Conservation (phyloP, 306 rosid species). For the Vigna trinervia region DNA sequence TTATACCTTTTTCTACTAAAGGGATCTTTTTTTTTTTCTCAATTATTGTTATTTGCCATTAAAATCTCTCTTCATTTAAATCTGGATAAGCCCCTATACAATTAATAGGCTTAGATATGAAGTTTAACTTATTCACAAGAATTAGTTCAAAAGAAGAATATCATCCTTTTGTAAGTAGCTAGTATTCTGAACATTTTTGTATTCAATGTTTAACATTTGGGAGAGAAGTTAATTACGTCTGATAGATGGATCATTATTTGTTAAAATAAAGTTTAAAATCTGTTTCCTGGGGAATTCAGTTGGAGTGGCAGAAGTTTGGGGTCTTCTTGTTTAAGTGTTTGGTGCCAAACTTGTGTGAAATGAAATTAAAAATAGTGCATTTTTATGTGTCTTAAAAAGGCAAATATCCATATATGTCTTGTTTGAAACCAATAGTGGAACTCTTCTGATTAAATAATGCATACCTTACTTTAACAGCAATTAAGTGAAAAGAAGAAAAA, state of each 20-base stretch:
- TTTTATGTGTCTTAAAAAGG: background rate
- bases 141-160: background rate
- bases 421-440: constrained; percentile 4
- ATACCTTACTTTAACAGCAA: constrained; percentile 43
- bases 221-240: background rate
- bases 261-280: background rate
- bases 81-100: background rate
- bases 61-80: background rate
- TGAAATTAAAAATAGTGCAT: background rate
- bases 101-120: background rate
- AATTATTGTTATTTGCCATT: no score
- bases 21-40: no score
- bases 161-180: background rate
- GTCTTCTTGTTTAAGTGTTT: background rate
- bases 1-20: no score
- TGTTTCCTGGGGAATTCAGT: background rate
- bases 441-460: constrained; percentile 26
- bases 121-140: background rate
- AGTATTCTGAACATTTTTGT: background rate
- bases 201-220: no score
- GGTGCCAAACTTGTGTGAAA: constrained; percentile 32
- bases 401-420: background rate
- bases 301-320: constrained; percentile 34
- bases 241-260: background rate
- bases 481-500: constrained; percentile 41